Evolutionary conservation across 768 basidiomycete species (phyloP), one percentile per base, ranked within the genome.

Genomic region (Tylopilus sp.): DNA sequence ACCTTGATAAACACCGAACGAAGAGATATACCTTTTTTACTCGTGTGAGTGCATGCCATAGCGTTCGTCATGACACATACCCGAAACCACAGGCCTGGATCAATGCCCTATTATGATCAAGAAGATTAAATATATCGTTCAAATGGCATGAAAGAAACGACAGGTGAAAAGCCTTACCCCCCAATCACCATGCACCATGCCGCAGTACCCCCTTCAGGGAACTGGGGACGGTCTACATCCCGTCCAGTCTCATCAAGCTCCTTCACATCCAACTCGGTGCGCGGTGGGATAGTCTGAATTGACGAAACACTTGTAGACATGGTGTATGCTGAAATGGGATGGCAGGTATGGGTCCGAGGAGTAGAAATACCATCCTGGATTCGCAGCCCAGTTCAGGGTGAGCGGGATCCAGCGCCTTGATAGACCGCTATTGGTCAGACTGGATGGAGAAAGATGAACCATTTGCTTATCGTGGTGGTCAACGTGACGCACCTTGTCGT

Each of bases 1-100:
- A 67, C 73, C 72, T 70, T 77, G 72, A 50, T 74, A 77, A 29
- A 74, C 73, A 8, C 76, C 75, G 53, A 70, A 77, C 3, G 71
- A 65, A 22, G 64, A 24, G 11, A 60, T 57, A 34, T 73, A 72
- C 2, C 75, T 74, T 51, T 45, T n/a, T 21, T n/a, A n/a, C n/a
- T n/a, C n/a, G 34, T 7, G 3, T 26, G 37, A 55, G 34, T 51
- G 40, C 38, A 16, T 1, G 3, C 1, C 36, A 6, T 19, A n/a
- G n/a, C n/a, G n/a, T 9, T 17, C 21, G 4, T 36, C 6, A 31
- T 34, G 11, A 31, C 10, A 29, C 59, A 25, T 29, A 68, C 66
- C 72, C 74, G 34, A 67, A 72, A 28, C 67, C 64, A 42, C 71
- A 69, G 50, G 68, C 63, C 45, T 68, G 67, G 7, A 68, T 50